A percentile compares a stretch with the other conserved stretches of the same genome.
Evolutionary conservation across 1,284 basidiomycete species (phyloP).

Genomic region (Violaceomyces palustris): DNA sequence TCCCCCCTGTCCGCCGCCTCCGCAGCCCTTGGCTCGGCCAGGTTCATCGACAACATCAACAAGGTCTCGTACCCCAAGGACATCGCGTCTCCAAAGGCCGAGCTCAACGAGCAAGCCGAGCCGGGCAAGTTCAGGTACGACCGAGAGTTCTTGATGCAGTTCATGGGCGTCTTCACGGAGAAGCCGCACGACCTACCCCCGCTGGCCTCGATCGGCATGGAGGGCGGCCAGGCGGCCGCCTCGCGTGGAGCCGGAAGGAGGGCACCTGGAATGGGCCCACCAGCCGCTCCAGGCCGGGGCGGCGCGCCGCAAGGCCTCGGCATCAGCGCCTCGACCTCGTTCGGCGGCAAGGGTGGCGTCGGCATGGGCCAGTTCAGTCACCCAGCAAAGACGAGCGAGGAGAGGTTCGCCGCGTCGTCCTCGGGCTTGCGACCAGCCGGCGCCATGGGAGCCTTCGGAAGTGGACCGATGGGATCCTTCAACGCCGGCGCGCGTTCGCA

Average conservation of each 20-base stretch:
- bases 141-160: slow-evolving; percentile 94
- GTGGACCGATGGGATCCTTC: slow-evolving; percentile 47
- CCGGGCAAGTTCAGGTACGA: slow-evolving; percentile 96
- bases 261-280: slow-evolving; percentile 42
- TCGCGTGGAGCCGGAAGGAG: slow-evolving; percentile 28
- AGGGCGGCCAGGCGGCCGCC: slow-evolving; percentile 35
- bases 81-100: slow-evolving; percentile 73
- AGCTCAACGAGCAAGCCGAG: slow-evolving; percentile 73
- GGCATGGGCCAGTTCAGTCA: slow-evolving; percentile 41
- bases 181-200: slow-evolving; percentile 85
- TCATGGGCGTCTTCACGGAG: slow-evolving; percentile 91
- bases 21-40: slow-evolving; percentile 35
- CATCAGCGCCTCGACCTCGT: slow-evolving; percentile 36
- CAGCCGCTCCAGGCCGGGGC: slow-evolving; percentile 31
- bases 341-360: slow-evolving; percentile 33
- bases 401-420: slow-evolving; percentile 46
- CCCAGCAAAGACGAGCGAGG: slow-evolving; percentile 49
- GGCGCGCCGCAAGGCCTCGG: slow-evolving; percentile 31
- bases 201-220: slow-evolving; percentile 78
- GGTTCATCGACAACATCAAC: slow-evolving; percentile 71
- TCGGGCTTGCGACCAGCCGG: slow-evolving; percentile 14
- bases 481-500: slow-evolving; percentile 44
- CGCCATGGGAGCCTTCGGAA: slow-evolving; percentile 42
- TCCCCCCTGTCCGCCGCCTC: slow-evolving; percentile 33
- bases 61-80: slow-evolving; percentile 77